Base-by-base conservation (phyloP, 2,329 filamentous ascomycete genomes). In the Bipolaris victoriae region DNA sequence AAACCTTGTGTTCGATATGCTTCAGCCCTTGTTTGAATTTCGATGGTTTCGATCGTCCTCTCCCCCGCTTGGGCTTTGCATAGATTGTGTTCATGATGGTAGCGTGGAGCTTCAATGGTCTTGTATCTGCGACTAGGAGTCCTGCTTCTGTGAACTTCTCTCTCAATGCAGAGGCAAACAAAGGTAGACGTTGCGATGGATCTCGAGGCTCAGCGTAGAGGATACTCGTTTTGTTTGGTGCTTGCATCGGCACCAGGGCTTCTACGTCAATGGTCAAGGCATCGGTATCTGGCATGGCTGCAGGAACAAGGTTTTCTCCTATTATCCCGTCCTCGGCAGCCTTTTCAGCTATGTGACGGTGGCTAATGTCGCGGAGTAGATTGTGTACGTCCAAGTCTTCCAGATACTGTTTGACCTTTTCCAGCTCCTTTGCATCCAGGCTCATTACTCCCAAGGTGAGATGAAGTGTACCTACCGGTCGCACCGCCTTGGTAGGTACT, bases 21-120 rank as follows among this genome's bases (percentile, higher is more conserved):
- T 50, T 55, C 10, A 47, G 33, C 7, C 51, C 51, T 3, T 50
- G 49, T 11, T 39, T 61, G 2, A 51, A 6, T 26, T 48, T 52
- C 3, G 36, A 29, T 16, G 46, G 57, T 55, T 61, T 68, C 35
- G 58, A 22, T 15, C 62, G 49, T 36, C 60, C 62, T 63, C 83
- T 53, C 15, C 59, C 46, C 49, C 68, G 68, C 49, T 65, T 71
- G 4, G 75, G 75, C 69, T 82, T 85, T 41, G 87, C 86, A 72
- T 97, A 96, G 13, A 92, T 85, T 0, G 92, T 96, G 74, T 97
- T 97, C 49, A 95, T 78, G 3, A 97, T 79, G 0, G 94, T 97
- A 16, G 91, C 92, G 72, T 97, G 94, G 49, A 97, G 77, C 18
- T 90, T 83, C 60, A 97, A 74, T 6, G 86, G 84, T 52, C 91